A percentile compares a stretch with the other conserved stretches of the same genome.
phyloP scores from a whole-genome alignment of 2,329 filamentous ascomycete species.

The Dryadomyces sulphureus region DNA sequence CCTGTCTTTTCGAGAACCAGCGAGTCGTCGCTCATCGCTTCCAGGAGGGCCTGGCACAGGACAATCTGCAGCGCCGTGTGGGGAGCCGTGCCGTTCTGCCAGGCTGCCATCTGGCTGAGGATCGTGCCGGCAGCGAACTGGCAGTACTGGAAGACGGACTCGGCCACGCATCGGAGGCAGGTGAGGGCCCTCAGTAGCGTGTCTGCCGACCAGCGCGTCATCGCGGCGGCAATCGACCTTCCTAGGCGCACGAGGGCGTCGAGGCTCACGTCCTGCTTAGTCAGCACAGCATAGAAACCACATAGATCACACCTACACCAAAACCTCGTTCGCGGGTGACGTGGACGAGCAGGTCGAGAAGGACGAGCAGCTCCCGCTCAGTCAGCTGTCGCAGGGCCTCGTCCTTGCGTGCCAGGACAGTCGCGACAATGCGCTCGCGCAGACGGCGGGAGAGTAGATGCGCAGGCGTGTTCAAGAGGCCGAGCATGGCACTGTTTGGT shows the following conservation, averaged over 20 bases:
- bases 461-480: conserved; percentile 19
- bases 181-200: conserved; percentile 4
- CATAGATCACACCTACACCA: neutral
- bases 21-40: neutral
- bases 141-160: neutral
- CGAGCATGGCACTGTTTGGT: neutral
- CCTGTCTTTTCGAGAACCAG: neutral
- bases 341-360: conserved; percentile 31
- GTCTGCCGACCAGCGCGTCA: too few relatives aligned
- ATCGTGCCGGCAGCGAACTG: neutral
- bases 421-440: conserved; percentile 27
- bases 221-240: conserved; percentile 5
- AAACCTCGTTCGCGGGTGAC: conserved; percentile 36
- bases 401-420: conserved; percentile 14
- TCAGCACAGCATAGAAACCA: conserved; percentile 2
- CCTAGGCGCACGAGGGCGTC: conserved; percentile 20
- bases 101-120: neutral
- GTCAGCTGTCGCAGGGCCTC: neutral
- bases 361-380: conserved; percentile 17
- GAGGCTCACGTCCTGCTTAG: conserved; percentile 23
- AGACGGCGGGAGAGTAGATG: conserved; percentile 26
- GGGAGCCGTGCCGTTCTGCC: neutral
- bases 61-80: neutral
- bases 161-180: conserved; percentile 3
- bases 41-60: neutral